Base-by-base conservation (phyloP, 352 stramenopile genomes). In the Globisporangium cystogenes region DNA sequence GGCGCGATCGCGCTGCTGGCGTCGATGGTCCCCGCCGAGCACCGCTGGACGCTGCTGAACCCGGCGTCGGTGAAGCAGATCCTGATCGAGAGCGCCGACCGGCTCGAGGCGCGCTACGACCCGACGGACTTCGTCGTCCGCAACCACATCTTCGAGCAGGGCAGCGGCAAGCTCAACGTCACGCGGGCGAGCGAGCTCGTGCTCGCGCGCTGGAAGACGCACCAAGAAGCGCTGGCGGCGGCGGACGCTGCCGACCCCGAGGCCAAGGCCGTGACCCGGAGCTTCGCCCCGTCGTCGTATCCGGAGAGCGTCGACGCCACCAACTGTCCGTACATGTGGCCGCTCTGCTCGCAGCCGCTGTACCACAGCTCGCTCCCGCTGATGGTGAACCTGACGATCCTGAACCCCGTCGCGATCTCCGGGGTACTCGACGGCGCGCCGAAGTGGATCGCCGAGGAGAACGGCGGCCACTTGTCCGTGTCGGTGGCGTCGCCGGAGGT, bases 81-180 rank as follows among this genome's bases (percentile, higher is more conserved):
- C 20, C 53, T 92, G 11, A 55, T 86, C 16, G 42, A 74, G 50
- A 87, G 70, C 47, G 75, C 81, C 8, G 68, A 86, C 15, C 65
- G 63, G 36, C 45, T 87, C 15, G 54, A 64, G 31, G 59, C 74
- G 24, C 67, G 60, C 8, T 52, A 60, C 8, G 51, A 81, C 26
- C 46, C 57, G 6, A 56, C 64, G 12, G 68, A 76, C 1, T 67
- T 75, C 48, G 63, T 76, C 0, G 64, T 83, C 53, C 74, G 76
- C 55, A 86, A 88, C 50, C 78, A 92, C 47, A 78, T 95, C 33
- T 95, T 92, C 51, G 86, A 95, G 62, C 86, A 96, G 64, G 86
- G 86, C 2, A 77, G 70, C 1, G 86, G 86, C n/a, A 58, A 66
- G 33, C 56, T 95, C 26, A 87, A 95, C 49, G 63, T 95, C 26